phyloP scores from a whole-genome alignment of 2,329 filamentous ascomycete species.

The Colletotrichum tanaceti region DNA sequence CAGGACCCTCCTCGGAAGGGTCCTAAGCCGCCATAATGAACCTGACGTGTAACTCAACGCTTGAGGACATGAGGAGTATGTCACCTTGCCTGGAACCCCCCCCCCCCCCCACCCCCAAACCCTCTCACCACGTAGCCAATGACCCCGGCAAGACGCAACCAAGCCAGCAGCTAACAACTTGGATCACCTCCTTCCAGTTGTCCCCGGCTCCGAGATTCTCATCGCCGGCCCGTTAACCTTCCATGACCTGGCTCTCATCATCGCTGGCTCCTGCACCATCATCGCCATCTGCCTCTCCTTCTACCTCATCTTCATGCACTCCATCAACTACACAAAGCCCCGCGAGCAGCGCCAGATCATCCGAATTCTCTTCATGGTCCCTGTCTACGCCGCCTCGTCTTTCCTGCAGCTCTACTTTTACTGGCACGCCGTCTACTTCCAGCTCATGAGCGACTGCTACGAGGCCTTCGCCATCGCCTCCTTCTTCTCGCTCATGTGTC shows the following conservation, averaged over 20 bases:
- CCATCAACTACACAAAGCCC: constrained; percentile 70
- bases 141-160: not conserved
- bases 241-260: constrained; percentile 65
- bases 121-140: too few relatives aligned
- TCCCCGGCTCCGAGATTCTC: constrained; percentile 58
- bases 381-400: constrained; percentile 80
- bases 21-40: constrained; percentile 46
- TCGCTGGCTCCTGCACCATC: constrained; percentile 60
- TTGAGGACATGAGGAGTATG: constrained; percentile 58
- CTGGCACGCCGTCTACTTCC: constrained; percentile 81
- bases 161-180: constrained; percentile 18
- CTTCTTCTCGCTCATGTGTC: constrained; percentile 85
- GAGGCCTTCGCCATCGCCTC: constrained; percentile 89
- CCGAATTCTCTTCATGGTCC: constrained; percentile 89
- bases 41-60: constrained; percentile 56
- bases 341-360: constrained; percentile 78
- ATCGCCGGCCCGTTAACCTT: constrained; percentile 64
- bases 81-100: constrained; percentile 15
- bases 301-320: constrained; percentile 69
- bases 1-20: constrained; percentile 3
- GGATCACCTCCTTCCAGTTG: constrained; percentile 48
- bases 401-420: constrained; percentile 81
- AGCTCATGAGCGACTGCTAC: constrained; percentile 85
- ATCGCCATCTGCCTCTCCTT: constrained; percentile 65
- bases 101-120: too few relatives aligned